Base-by-base conservation (phyloP, 164 flowering plant species). In the Stephania japonica region DNA sequence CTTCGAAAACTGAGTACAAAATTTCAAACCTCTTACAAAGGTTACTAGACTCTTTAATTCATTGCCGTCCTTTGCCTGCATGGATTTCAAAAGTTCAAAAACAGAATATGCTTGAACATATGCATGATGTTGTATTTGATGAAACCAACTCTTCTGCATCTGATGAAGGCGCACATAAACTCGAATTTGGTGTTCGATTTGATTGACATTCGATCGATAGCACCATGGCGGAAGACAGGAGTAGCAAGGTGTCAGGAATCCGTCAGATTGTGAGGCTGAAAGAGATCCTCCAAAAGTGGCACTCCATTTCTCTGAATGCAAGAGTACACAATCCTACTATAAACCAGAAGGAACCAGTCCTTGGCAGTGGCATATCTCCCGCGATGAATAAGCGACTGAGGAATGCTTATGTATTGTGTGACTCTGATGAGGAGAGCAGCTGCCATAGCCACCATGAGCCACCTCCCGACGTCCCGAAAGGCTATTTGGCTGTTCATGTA, bases 401-500 rank as follows among this genome's bases (percentile, higher is more conserved):
- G 75, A 74, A 71, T 53, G 50, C 70, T 8, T 76, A 77, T 70
- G 14, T 74, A 5, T 67, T 53, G 18, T 85, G 85, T 73, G 97
- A 92, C 78, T 89, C 97, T 2, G 98, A 94, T 43, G 97, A 94
- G 76, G 98, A 94, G 6, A 77, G 53, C 53, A 47, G 16, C 53
- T 16, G 81, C 75, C 82, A 93, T 83, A 84, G 79, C 0, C 87
- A 91, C 78, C 94, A 91, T 2, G 94, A 88, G 38, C 83, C 82
- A 13, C 94, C 93, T 1, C 81, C 80, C 1, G 93, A 88, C 78
- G 90, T 94, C 32, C 97, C 98, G 0, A 87, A 86, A 82, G 98
- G 97, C 19, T 88, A 90, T 69, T 80, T 92, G 74, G 98, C 97
- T 0, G 98, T 94, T 42, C 92, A 94, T 74, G 97, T 94, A 1